Base-by-base conservation (phyloP, 2,329 filamentous ascomycete species). In the Lachnum nothofagi region DNA sequence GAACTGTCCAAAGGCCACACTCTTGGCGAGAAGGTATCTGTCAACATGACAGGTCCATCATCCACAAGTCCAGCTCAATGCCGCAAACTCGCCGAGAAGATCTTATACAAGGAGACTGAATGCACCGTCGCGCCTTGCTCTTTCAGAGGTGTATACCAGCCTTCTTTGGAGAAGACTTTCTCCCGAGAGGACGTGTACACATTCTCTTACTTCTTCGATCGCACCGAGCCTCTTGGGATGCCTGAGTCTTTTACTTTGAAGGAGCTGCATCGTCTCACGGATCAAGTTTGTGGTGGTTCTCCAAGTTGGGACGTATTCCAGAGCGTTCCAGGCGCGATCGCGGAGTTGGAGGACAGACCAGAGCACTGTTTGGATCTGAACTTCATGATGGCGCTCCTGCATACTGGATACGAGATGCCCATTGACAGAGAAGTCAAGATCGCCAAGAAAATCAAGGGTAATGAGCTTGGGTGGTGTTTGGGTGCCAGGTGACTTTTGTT, bases 161-260 rank as follows among this genome's bases (percentile, higher is more conserved):
- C 93, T 8, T 85, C 86, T 19, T 78, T 98, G 41, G 83, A 82
- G 60, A 95, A 95, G 77, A 98, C 93, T 0, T 98, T 98, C 63
- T 75, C 88, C 22, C 79, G 78, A 55, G 91, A 97, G 70, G 91
- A 96, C 62, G 82, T 97, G 33, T 98, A 91, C 72, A 89, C 97
- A 60, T 91, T 98, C 71, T 95, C 88, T 24, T 98, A 95, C 78
- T 98, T 98, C 72, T 96, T 86, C 72, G 93, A 98, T 74, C 91
- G 94, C 63, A 94, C 88, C 20, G 80, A 88, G 67, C 88, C 90
- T 4, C 81, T 98, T 9, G 94, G 94, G 58, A 97, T 98, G 90
- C 93, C 94, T n/a, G 90, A 95, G 59, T 91, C 87, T 5, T 98
- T 97, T 70, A 96, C 91, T 1, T 74, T 98, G 27, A 80, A 84